Percentiles rank a stretch among this genome's conserved stretches.
Conservation (phyloP, 495 filamentous ascomycete species). For the Aspergillus baeticus region DNA sequence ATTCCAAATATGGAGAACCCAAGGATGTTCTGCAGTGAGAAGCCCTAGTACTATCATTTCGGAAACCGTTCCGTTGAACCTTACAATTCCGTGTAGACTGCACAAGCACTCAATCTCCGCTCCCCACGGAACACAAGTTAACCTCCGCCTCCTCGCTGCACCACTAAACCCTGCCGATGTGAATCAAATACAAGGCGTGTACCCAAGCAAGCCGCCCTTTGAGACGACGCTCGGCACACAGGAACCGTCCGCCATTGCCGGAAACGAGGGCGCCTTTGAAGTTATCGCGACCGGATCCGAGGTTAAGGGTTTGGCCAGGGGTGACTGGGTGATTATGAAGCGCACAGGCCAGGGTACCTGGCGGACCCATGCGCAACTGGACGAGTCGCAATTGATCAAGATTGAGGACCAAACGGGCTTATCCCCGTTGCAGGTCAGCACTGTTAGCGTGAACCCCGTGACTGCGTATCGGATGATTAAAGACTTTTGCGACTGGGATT, state of each 20-base stretch:
- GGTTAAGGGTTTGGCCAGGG: constrained; percentile 56
- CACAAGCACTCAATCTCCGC: constrained; percentile 83
- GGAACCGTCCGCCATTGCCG: constrained; percentile 69
- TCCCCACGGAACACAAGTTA: constrained; percentile 58
- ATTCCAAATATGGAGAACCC: constrained; percentile 82
- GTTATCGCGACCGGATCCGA: constrained; percentile 63
- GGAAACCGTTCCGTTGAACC: no score
- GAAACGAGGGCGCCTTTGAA: constrained; percentile 93
- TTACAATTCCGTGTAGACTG: no score
- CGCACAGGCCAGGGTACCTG: constrained; percentile 82
- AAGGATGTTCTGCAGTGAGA: constrained; percentile 71
- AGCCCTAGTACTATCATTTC: no score
- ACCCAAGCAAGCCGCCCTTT: constrained; percentile 79
- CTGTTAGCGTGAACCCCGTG: constrained; percentile 86
- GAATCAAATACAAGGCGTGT: constrained; percentile 96
- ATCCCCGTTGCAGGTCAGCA: constrained; percentile 72
- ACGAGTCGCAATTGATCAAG: constrained; percentile 60
- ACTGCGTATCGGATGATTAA: constrained; percentile 90
- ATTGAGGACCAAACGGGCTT: constrained; percentile 68
- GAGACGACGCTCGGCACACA: constrained; percentile 69
- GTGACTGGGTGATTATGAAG: constrained; percentile 92
- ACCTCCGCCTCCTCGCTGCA: constrained; percentile 75
- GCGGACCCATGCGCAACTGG: constrained; percentile 81
- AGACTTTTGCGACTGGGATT: constrained; percentile 68
- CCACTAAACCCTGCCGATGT: constrained; percentile 98